A percentile compares a stretch with the other conserved stretches of the same genome.
These are phyloP conservation scores for Prasinococcaceae sp. DNA, from an alignment of 139 green algal species.

Conservation along the genomic window DNA sequence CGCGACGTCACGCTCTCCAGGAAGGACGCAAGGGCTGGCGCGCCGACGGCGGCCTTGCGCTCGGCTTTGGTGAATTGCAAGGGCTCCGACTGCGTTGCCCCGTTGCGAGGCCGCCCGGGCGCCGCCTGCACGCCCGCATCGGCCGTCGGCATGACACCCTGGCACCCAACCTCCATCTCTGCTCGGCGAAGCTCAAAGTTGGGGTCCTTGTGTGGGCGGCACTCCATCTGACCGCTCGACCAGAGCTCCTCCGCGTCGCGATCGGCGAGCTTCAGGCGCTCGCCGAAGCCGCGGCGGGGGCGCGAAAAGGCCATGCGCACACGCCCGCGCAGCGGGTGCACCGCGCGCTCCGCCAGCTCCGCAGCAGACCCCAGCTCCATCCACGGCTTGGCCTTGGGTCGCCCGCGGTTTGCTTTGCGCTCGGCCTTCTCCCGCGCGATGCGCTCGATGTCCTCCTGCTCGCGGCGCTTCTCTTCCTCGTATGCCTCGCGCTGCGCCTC, in stretches of 20 bases:
- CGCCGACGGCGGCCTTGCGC: constrained; percentile 16
- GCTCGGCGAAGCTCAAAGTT: constrained; percentile 45
- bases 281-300: constrained; percentile 36
- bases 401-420: too few relatives aligned
- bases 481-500: too few relatives aligned
- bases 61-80: constrained; percentile 20
- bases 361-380: constrained; percentile 22
- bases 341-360: constrained; percentile 38
- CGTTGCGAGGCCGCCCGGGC: background rate
- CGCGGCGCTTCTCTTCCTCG: too few relatives aligned
- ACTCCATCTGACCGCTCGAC: constrained; percentile 53
- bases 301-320: constrained; percentile 31
- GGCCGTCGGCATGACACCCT: constrained; percentile 21
- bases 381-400: constrained; percentile 23
- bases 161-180: constrained; percentile 27
- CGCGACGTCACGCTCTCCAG: constrained; percentile 16
- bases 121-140: constrained; percentile 41
- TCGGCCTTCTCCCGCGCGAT: too few relatives aligned
- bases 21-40: constrained; percentile 23
- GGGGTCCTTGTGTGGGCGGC: constrained; percentile 51
- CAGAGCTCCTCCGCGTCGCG: constrained; percentile 60
- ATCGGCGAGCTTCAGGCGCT: constrained; percentile 33
- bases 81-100: constrained; percentile 3
- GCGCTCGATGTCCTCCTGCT: too few relatives aligned
- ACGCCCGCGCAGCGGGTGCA: constrained; percentile 19